A percentile compares a stretch with the other conserved stretches of the same genome.
phyloP scores from a whole-genome alignment of 2,329 filamentous ascomycete species.

The Fusarium musae region DNA sequence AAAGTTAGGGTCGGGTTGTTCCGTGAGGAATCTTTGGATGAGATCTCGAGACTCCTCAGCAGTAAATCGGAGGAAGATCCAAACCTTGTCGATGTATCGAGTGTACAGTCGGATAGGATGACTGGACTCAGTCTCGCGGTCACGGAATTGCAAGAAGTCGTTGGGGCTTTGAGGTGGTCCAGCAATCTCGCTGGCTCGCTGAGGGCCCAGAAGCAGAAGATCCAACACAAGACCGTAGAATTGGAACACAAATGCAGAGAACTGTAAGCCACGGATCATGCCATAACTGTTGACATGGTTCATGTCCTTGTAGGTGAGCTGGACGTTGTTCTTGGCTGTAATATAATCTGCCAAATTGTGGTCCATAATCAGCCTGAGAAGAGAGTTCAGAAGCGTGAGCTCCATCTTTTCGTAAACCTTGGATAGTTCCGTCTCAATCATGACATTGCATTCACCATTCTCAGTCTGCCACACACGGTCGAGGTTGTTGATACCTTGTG shows the following conservation, averaged over 20 bases:
- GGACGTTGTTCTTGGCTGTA: conserved; percentile 98
- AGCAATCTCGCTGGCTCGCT: conserved; percentile 97
- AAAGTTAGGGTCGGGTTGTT: conserved; percentile 98
- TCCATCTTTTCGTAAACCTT: conserved; percentile 99
- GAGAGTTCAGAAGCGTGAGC: conserved; percentile 90
- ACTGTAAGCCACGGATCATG: conserved; percentile 97
- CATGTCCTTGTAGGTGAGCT: conserved; percentile 99
- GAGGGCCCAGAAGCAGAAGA: conserved; percentile 87
- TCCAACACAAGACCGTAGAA: conserved; percentile 98
- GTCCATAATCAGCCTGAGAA: conserved; percentile 96
- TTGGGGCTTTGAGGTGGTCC: conserved; percentile 94
- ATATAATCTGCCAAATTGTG: conserved; percentile 99
- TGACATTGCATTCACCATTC: conserved; percentile 96
- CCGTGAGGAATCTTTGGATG: conserved; percentile 96
- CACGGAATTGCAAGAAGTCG: conserved; percentile 96
- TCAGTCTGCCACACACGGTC: conserved; percentile 94
- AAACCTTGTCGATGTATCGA: conserved; percentile 97
- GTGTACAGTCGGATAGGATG: conserved; percentile 99
- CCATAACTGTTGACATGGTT: conserved; percentile 99
- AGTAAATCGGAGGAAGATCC: conserved; percentile 95
- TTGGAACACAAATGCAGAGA: conserved; percentile 98
- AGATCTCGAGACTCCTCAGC: conserved; percentile 95
- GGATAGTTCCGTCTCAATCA: conserved; percentile 98
- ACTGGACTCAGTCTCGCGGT: conserved; percentile 88
- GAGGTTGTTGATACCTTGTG: conserved; percentile 98